Conservation (phyloP, 257 asterid genomes). For the Gynochthodes officinalis region DNA sequence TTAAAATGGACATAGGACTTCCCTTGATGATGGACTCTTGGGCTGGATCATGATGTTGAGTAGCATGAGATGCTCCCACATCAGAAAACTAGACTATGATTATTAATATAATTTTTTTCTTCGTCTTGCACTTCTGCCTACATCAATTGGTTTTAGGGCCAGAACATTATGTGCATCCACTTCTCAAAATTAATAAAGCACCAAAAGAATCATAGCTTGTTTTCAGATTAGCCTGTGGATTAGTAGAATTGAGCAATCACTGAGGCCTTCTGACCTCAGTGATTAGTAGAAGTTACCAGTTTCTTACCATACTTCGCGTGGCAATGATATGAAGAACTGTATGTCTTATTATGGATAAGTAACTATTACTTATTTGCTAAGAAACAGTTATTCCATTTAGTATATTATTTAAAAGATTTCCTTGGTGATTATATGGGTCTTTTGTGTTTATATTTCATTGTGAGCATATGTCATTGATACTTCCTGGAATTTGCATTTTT, state of each 20-base stretch:
- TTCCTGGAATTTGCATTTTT: background rate
- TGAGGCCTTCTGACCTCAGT: background rate
- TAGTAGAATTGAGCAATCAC: background rate
- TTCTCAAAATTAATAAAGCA: too few species aligned
- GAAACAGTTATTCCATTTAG: background rate
- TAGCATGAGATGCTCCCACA: too few species aligned
- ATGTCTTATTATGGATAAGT: background rate
- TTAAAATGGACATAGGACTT: too few species aligned
- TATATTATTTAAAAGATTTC: background rate
- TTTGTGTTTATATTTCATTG: background rate
- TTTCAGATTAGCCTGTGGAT: background rate
- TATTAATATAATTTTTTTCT: background rate
- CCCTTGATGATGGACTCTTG: too few species aligned
- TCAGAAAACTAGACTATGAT: background rate
- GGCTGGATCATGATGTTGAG: too few species aligned
- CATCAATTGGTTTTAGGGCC: background rate
- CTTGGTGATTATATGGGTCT: constrained; percentile 1
- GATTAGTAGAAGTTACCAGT: background rate
- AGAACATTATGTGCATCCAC: background rate
- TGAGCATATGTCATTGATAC: background rate
- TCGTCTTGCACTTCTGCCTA: background rate
- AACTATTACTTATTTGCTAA: background rate
- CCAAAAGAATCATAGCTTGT: too few species aligned
- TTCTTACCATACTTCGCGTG: background rate
- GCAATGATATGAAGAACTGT: background rate